Evolutionary conservation across 192 early-diverging fungal genomes (phyloP), one percentile per base, ranked within the genome.

Genomic region (Gamsiella multidivaricata): DNA sequence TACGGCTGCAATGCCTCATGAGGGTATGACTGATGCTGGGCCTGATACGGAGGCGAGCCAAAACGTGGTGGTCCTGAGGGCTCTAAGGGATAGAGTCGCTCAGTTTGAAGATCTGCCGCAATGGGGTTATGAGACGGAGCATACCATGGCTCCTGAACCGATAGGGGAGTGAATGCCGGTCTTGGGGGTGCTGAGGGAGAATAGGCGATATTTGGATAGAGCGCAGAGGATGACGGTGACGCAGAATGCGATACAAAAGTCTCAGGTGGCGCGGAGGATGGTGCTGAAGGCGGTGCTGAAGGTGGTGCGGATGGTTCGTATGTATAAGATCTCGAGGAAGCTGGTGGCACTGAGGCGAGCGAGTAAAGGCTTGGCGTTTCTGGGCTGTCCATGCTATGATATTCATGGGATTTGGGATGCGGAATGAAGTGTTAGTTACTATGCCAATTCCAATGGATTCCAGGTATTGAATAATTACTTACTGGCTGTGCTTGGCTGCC

Each of bases 241-340:
- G 54, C 36, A n/a, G 64, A 56, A 11, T 18, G 36, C 12, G 39
- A 47, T 9, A 5, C 11, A 8, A 56, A 20, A 9, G 60, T 23
- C 15, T 42, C 28, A 34, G 56, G 39, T 36, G 37, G 62, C 6
- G 51, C 51, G 10, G 54, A 67, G 1, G 61, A 25, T 43, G 52
- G 47, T 31, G 54, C 55, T 39, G 58, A 22, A 17, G 42, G 52
- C 20, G 49, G 37, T 42, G 58, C 18, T 18, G 52, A 63, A 3
- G 61, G 42, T 3, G 63, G 71, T 10, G 62, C 62, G 14, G 71
- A 61, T 18, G 61, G 55, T 18, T 65, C 45, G 26, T 45, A 50
- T 25, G 70, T 53, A 10, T 56, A 58, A n/a, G 23, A 47, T n/a
- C 36, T 23, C 23, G 54, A 15, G 23, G 47, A 53, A 18, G 55